Conservation (phyloP, 176 grass and related monocot genomes). For the Hsuehochloa calcarea region DNA sequence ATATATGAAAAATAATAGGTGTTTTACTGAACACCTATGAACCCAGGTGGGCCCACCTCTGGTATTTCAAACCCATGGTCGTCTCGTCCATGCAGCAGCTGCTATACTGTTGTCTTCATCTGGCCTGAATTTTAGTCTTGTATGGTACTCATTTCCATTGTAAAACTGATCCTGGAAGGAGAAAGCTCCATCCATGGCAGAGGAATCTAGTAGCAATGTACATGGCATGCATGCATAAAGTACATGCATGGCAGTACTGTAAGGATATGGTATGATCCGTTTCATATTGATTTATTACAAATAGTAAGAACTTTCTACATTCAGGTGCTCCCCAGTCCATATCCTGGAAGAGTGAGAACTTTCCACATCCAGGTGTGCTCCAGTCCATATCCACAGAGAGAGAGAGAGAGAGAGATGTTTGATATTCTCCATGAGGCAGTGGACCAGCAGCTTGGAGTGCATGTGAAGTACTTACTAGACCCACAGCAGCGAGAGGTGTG, state of each 20-base stretch:
- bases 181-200: neutral
- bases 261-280: neutral
- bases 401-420: neutral
- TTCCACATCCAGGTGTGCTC: slow-evolving; percentile 17
- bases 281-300: slow-evolving; percentile 6
- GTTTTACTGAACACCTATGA: no score
- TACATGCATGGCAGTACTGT: neutral
- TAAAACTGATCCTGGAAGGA: neutral
- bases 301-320: slow-evolving; percentile 19
- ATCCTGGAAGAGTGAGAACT: neutral
- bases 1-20: no score
- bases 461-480: slow-evolving; percentile 26
- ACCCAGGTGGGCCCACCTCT: no score
- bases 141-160: neutral
- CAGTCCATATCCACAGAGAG: neutral
- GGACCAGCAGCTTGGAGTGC: slow-evolving; percentile 22
- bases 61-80: neutral
- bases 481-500: neutral
- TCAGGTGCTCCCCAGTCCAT: slow-evolving; percentile 29
- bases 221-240: neutral
- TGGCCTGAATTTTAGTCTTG: neutral
- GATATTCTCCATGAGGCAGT: slow-evolving; percentile 3
- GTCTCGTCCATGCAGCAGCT: neutral
- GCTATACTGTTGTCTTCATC: neutral
- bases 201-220: neutral